A percentile compares a stretch with the other conserved stretches of the same genome.
Evolutionary conservation across 768 basidiomycete genomes (phyloP).

Genomic region (Ephemerocybe angulata): DNA sequence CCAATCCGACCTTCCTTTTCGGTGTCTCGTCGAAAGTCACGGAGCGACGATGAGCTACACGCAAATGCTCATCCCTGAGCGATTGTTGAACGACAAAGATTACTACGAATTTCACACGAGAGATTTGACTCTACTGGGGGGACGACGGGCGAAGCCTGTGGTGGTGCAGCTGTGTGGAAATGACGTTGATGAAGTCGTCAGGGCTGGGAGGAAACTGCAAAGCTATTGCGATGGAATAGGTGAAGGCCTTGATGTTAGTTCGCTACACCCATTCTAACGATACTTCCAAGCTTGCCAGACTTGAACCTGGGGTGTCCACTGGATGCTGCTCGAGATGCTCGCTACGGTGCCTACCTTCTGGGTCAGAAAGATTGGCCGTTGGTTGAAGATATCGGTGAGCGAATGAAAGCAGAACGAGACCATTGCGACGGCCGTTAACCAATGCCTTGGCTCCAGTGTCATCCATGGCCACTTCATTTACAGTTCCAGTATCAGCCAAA

Average conservation of each 20-base stretch:
- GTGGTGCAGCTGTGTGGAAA: constrained; percentile 76
- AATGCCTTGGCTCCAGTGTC: constrained; percentile 47
- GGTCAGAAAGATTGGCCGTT: constrained; percentile 69
- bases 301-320: constrained; percentile 82
- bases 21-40: constrained; percentile 55
- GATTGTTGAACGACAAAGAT: constrained; percentile 56
- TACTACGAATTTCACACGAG: constrained; percentile 63
- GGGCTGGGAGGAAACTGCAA: constrained; percentile 58
- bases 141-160: constrained; percentile 40
- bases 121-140: constrained; percentile 40
- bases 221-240: constrained; percentile 67
- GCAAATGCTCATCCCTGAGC: constrained; percentile 70
- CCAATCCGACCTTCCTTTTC: constrained; percentile 75
- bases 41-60: constrained; percentile 70
- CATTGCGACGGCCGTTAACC: too few species aligned
- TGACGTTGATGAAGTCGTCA: constrained; percentile 56
- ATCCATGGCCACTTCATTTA: constrained; percentile 58
- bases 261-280: neutral
- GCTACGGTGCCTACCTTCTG: constrained; percentile 75
- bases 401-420: too few species aligned
- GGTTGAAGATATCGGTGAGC: constrained; percentile 59
- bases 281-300: constrained; percentile 40
- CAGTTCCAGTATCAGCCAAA: constrained; percentile 64
- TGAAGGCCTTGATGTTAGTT: constrained; percentile 20
- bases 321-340: constrained; percentile 59